phyloP scores from a whole-genome alignment of 2,329 filamentous ascomycete species.

The Ploettnerulaceae sp. region DNA sequence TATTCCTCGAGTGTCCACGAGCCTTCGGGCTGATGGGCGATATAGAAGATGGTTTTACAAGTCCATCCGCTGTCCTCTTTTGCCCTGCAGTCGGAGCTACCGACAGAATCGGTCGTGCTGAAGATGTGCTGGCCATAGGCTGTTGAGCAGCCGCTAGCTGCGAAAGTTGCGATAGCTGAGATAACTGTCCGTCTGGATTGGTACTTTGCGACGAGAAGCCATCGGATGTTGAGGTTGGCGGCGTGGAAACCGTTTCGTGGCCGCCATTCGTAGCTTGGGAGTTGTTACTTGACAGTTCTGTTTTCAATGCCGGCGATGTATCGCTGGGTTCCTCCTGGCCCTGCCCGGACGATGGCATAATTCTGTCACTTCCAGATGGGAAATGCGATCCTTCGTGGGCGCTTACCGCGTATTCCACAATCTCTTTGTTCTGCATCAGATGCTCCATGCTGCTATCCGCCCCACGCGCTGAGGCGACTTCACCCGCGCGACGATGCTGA shows the following conservation, averaged over 20 bases:
- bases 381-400: slow-evolving; percentile 13
- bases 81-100: slow-evolving; percentile 40
- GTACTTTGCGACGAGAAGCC: slow-evolving; percentile 37
- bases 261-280: slow-evolving; percentile 42
- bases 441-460: slow-evolving; percentile 26
- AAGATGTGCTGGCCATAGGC: slow-evolving; percentile 22
- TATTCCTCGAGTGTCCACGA: slow-evolving; percentile 62
- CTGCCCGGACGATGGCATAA: slow-evolving; percentile 12
- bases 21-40: slow-evolving; percentile 37
- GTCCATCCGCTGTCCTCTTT: slow-evolving; percentile 74
- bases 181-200: slow-evolving; percentile 46
- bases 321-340: slow-evolving; percentile 10
- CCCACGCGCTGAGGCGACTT: slow-evolving; percentile 24
- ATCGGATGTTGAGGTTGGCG: slow-evolving; percentile 34
- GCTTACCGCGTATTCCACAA: slow-evolving; percentile 15
- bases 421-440: slow-evolving; percentile 23
- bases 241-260: slow-evolving; percentile 38
- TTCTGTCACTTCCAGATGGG: slow-evolving; percentile 6
- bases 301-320: slow-evolving; percentile 11
- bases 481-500: slow-evolving; percentile 21
- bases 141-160: slow-evolving; percentile 51
- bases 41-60: slow-evolving; percentile 55
- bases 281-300: slow-evolving; percentile 36
- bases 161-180: slow-evolving; percentile 54
- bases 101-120: slow-evolving; percentile 20